Evolutionary conservation across 139 green algal species (phyloP).

Genomic region (Raphidocelis subcapitata): DNA sequence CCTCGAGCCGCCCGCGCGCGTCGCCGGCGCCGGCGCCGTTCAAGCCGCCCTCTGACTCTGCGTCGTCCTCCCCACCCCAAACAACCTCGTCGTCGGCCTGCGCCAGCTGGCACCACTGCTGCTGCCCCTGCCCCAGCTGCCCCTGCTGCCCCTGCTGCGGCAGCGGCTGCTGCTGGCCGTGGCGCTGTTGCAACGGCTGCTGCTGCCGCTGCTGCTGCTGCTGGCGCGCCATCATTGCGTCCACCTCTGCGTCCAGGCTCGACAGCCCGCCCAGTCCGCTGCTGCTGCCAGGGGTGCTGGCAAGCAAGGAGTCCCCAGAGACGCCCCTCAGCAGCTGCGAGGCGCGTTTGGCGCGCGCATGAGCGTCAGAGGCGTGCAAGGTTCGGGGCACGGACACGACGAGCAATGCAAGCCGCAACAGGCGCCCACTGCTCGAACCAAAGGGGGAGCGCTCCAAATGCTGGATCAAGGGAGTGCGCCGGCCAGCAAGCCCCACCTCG

Average conservation of each 20-base stretch:
- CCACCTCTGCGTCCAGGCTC: conserved; percentile 10
- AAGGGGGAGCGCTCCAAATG: too few relatives aligned
- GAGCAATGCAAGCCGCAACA: neutral
- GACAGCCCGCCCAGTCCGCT: conserved; percentile 9
- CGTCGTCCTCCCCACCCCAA: too few relatives aligned
- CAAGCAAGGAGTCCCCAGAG: neutral
- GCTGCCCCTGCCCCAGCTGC: neutral
- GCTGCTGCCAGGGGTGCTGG: neutral
- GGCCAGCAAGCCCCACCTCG: neutral
- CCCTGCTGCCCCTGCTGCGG: neutral
- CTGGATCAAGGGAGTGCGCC: too few relatives aligned
- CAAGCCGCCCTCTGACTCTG: too few relatives aligned
- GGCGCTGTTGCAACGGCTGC: too few relatives aligned
- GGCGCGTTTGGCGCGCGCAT: neutral
- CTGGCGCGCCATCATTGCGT: conserved; percentile 17
- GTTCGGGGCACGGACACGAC: neutral
- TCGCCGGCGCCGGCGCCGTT: neutral
- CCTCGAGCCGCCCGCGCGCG: neutral
- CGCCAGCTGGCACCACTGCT: neutral
- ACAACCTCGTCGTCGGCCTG: too few relatives aligned
- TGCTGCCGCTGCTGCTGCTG: neutral
- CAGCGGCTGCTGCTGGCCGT: neutral
- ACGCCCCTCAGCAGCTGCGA: neutral
- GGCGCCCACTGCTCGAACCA: too few relatives aligned
- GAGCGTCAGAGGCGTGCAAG: neutral